Conservation (phyloP, 2,329 filamentous ascomycete species). For the Aspergillus sp. region DNA sequence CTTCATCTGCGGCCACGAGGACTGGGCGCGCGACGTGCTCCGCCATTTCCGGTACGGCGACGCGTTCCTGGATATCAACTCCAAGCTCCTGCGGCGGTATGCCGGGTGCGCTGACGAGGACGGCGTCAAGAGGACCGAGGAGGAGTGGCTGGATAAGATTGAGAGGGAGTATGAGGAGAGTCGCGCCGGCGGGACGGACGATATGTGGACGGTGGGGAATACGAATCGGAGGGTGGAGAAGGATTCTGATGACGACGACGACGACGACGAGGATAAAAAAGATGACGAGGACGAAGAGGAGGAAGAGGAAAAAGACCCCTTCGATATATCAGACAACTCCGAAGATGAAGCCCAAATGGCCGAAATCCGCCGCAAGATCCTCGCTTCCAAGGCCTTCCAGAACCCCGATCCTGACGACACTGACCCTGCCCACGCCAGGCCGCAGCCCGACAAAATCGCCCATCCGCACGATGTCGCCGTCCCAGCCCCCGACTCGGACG, state of each 20-base stretch:
- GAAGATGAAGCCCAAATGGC: constrained; percentile 89
- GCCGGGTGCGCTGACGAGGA: constrained; percentile 73
- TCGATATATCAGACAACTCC: constrained; percentile 66
- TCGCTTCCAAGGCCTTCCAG: constrained; percentile 81
- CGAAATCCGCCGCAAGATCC: constrained; percentile 78
- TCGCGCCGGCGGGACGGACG: constrained; percentile 53
- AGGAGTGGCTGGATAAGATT: constrained; percentile 79
- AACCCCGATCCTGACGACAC: constrained; percentile 34
- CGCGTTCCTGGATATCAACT: constrained; percentile 86
- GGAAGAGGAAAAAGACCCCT: constrained; percentile 53
- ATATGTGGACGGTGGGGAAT: constrained; percentile 88
- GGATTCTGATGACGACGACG: constrained; percentile 40
- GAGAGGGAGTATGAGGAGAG: constrained; percentile 83
- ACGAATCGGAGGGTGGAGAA: constrained; percentile 58
- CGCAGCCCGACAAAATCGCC: constrained; percentile 52
- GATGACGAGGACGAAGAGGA: constrained; percentile 38
- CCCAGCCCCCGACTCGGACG: constrained; percentile 50
- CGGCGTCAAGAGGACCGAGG: constrained; percentile 72
- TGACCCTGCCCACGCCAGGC: constrained; percentile 37
- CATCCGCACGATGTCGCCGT: constrained; percentile 42
- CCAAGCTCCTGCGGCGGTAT: constrained; percentile 70
- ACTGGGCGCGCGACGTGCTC: constrained; percentile 81
- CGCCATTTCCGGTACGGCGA: constrained; percentile 79
- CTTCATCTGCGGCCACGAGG: constrained; percentile 78
- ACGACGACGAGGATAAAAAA: constrained; percentile 32